Percentiles rank a stretch among this genome's conserved stretches.
These are phyloP conservation scores for Litsea cubeba DNA, from an alignment of 164 flowering plant genomes.

Conservation along the genomic window DNA sequence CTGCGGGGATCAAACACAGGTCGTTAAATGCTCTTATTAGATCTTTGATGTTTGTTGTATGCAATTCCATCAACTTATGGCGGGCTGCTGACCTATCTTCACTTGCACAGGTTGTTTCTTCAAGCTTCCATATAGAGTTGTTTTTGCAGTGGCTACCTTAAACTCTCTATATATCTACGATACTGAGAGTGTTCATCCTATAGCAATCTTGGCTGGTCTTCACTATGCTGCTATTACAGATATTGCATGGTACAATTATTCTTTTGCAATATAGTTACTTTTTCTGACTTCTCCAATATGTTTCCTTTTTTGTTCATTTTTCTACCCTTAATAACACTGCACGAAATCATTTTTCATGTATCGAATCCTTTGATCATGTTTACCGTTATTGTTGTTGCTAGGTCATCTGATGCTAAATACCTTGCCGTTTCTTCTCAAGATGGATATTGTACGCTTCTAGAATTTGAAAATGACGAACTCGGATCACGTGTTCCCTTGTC, in stretches of 20 bases:
- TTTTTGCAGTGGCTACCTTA: constrained; percentile 91
- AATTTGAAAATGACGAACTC: constrained; percentile 77
- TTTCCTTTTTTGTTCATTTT: neutral
- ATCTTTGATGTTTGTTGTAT: neutral
- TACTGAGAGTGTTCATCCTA: constrained; percentile 77
- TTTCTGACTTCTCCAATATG: neutral
- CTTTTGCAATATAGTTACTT: neutral
- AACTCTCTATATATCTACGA: constrained; percentile 90
- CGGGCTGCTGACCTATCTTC: neutral
- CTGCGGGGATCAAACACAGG: constrained; percentile 68
- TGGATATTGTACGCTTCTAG: constrained; percentile 82
- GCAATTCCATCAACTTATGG: neutral
- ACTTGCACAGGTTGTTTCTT: constrained; percentile 52
- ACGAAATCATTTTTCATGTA: constrained; percentile 22
- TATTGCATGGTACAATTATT: constrained; percentile 64
- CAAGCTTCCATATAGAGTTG: constrained; percentile 81
- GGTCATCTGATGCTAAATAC: constrained; percentile 73
- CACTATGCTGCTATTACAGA: constrained; percentile 98
- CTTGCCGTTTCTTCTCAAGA: constrained; percentile 89
- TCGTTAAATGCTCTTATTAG: constrained; percentile 14
- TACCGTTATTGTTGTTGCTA: constrained; percentile 20
- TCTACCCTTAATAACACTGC: neutral
- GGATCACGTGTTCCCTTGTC: constrained; percentile 50
- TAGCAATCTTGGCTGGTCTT: constrained; percentile 86
- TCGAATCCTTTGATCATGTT: neutral